Evolutionary conservation across 805 yeast species (phyloP), one percentile per base, ranked within the genome.

Genomic region (Candida berthetii): DNA sequence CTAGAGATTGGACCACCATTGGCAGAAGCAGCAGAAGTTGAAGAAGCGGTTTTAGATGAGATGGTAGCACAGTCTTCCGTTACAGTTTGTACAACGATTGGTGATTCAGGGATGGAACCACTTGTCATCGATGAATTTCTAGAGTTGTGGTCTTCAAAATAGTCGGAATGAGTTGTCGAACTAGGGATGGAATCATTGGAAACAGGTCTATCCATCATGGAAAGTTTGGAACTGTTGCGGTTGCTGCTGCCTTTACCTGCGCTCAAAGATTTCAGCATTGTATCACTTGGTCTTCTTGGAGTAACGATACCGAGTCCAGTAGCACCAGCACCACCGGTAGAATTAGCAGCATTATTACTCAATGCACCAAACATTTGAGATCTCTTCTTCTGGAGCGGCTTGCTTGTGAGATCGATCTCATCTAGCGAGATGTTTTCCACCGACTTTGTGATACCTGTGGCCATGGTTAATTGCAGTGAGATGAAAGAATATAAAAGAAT

Each of bases 121-220:
- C 56, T 50, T 3, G 61, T 56, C 24, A 56, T 43, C 2, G 61
- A 56, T 4, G 57, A 52, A 39, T 53, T 50, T 41, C 61, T 49
- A 11, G 61, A 56, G 35, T 44, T 42, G 28, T 33, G 27, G 14
- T 42, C 49, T n/a, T 48, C 49, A 11, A 41, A 36, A 33, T 38
- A 48, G 15, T 53, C 57, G 1, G 58, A 54, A 4, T 27, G 29
- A 11, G 44, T 46, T 9, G 31, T 43, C 4, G 56, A 40, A 31
- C 49, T 45, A 7, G 47, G 41, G 13, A 56, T 50, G 3, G 59
- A 54, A 42, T 56, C 61, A 40, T 56, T 52, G 8, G 61, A 56
- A 6, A 53, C 55, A 1, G 61, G 61, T 45, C 61, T 48, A 22
- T 54, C 55, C 35, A 47, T 32, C 11, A 51, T 43, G 2, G 55